Evolutionary conservation across 1,139 yeast genomes (phyloP).

Genomic region (Entelexis sorbosivorans): DNA sequence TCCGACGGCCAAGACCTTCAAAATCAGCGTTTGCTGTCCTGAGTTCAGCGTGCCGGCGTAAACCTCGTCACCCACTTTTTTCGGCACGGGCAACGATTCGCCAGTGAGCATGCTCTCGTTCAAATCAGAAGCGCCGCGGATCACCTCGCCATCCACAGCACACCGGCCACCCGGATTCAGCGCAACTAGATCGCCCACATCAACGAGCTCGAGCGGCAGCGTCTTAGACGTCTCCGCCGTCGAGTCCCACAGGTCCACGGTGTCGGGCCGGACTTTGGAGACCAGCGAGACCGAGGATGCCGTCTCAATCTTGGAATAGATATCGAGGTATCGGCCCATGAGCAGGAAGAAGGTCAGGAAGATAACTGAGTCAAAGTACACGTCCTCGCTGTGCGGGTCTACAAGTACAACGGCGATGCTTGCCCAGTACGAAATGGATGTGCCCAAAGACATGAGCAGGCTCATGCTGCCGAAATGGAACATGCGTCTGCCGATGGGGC

Average conservation of each 20-base stretch:
- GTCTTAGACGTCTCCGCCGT: not conserved
- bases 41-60: slow-evolving; percentile 63
- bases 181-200: slow-evolving; percentile 50
- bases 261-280: slow-evolving; percentile 40
- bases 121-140: slow-evolving; percentile 48
- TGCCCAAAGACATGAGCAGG: slow-evolving; percentile 58
- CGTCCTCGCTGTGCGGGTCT: slow-evolving; percentile 29
- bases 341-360: slow-evolving; percentile 60
- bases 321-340: slow-evolving; percentile 58
- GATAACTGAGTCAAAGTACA: slow-evolving; percentile 70
- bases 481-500: slow-evolving; percentile 44
- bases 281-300: slow-evolving; percentile 53
- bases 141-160: slow-evolving; percentile 56
- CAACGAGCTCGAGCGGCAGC: slow-evolving; percentile 45
- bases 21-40: slow-evolving; percentile 46
- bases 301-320: slow-evolving; percentile 54
- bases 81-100: slow-evolving; percentile 58
- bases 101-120: slow-evolving; percentile 76
- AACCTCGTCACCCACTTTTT: slow-evolving; percentile 50
- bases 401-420: slow-evolving; percentile 48
- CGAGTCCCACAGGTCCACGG: slow-evolving; percentile 36
- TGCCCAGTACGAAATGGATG: slow-evolving; percentile 59
- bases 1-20: slow-evolving; percentile 48
- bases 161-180: slow-evolving; percentile 61
- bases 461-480: slow-evolving; percentile 72